Evolutionary conservation across 345 rosid genomes (phyloP).

Genomic region (Eucalyptus sideroxylon): DNA sequence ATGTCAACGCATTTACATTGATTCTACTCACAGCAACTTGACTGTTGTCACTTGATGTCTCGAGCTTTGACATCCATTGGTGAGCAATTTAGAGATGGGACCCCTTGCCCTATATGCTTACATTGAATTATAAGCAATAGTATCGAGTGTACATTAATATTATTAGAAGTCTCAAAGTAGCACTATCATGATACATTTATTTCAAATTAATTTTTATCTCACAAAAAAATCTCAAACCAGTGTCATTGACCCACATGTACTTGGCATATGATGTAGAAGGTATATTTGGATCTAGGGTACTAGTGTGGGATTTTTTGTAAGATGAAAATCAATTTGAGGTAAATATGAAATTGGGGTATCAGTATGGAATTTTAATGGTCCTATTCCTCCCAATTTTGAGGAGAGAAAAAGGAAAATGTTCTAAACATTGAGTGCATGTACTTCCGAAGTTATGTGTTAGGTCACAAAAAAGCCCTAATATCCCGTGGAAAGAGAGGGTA

Average conservation of each 20-base stretch:
- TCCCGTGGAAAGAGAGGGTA: background rate
- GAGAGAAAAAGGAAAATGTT: background rate
- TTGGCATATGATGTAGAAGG: background rate
- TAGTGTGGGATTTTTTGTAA: background rate
- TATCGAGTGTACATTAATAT: background rate
- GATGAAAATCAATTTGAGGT: background rate
- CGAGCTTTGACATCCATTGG: background rate
- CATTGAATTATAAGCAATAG: background rate
- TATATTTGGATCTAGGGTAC: background rate
- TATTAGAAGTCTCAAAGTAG: background rate
- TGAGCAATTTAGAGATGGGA: background rate
- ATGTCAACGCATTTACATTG: background rate
- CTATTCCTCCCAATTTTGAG: background rate
- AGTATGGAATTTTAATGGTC: fast-evolving
- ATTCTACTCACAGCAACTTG: background rate
- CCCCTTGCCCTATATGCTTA: background rate
- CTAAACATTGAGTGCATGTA: background rate
- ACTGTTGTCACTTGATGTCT: background rate
- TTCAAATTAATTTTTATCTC: background rate
- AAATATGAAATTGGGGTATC: background rate
- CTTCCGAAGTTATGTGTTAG: background rate
- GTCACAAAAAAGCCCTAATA: background rate
- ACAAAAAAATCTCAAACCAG: background rate
- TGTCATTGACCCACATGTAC: background rate
- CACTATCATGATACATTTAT: background rate